Percentiles rank a stretch among this genome's conserved stretches.
Conservation (phyloP, 2,329 filamentous ascomycete genomes). For the Talaromyces sp. region DNA sequence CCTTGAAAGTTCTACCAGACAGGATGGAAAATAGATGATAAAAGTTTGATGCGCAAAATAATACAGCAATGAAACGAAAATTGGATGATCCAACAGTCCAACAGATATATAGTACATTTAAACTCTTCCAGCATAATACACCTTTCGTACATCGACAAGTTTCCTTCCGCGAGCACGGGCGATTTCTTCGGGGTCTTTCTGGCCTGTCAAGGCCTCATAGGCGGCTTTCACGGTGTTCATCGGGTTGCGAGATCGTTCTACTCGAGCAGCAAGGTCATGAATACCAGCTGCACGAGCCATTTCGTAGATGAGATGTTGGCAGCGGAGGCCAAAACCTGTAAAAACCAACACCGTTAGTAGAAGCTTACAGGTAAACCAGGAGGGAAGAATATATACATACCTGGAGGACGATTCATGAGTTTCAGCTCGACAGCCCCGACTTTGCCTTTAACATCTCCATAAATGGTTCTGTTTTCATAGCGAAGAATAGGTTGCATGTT, state of each 20-base stretch:
- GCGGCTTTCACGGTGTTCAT: conserved; percentile 98
- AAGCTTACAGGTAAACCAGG: conserved; percentile 7
- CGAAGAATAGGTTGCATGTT: conserved; percentile 90
- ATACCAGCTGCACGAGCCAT: conserved; percentile 85
- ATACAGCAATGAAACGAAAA: conserved; percentile 3
- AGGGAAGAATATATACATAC: conserved; percentile 51
- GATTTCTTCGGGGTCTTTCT: conserved; percentile 83
- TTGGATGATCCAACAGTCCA: not conserved
- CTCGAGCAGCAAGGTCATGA: conserved; percentile 75
- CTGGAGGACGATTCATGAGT: conserved; percentile 77
- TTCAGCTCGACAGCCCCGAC: conserved; percentile 81
- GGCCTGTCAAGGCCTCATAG: conserved; percentile 73
- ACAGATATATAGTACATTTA: conserved; percentile 29
- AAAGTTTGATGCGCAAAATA: conserved; percentile 1
- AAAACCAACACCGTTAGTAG: not conserved
- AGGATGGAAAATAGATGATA: not conserved
- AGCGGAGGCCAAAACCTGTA: conserved; percentile 86
- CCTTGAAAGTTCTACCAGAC: not conserved
- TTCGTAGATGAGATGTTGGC: conserved; percentile 87
- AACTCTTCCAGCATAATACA: conserved; percentile 84
- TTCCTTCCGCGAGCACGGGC: conserved; percentile 88
- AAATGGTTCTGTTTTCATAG: conserved; percentile 91
- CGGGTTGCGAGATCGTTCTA: conserved; percentile 81
- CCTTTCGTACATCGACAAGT: conserved; percentile 90
- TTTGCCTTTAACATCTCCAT: conserved; percentile 76